Percentiles rank a stretch among this genome's conserved stretches.
These are phyloP conservation scores for Flaveria linearis DNA, from an alignment of 129 eudicot species.

Conservation along the genomic window DNA sequence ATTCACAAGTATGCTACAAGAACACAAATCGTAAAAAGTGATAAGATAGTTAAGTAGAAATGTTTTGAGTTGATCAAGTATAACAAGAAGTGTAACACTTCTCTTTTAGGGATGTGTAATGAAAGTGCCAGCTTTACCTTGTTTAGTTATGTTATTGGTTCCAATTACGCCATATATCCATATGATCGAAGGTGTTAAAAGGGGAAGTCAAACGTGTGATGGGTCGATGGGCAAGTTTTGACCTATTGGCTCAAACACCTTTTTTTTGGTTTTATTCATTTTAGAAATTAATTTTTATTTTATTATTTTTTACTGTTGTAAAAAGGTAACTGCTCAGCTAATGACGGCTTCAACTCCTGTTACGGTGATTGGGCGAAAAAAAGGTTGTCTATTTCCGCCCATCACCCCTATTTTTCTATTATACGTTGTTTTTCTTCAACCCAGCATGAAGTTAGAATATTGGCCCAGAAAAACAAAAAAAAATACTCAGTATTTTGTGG, in stretches of 20 bases:
- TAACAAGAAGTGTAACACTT: not conserved
- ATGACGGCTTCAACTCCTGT: not conserved
- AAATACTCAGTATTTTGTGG: too few relatives aligned
- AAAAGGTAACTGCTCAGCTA: not conserved
- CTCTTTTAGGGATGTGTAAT: not conserved
- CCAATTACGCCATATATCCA: too few relatives aligned
- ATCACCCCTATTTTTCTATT: not conserved
- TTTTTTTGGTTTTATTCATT: not conserved
- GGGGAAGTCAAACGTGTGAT: not conserved
- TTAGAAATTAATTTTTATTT: not conserved
- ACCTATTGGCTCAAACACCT: not conserved
- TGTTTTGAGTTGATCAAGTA: not conserved
- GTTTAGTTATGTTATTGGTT: not conserved
- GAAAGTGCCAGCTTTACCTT: not conserved
- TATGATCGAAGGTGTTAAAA: too few relatives aligned
- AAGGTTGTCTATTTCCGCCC: not conserved
- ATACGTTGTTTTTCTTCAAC: not conserved
- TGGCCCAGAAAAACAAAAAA: too few relatives aligned
- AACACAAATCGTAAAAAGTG: not conserved
- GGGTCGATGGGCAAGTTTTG: not conserved
- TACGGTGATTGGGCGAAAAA: not conserved
- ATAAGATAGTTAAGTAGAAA: not conserved
- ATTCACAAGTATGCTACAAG: conserved; percentile 70
- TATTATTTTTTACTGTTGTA: not conserved
- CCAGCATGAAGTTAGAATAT: too few relatives aligned